Evolutionary conservation across 768 basidiomycete species (phyloP), one percentile per base, ranked within the genome.

Genomic region (Infundibulicybe gibba): DNA sequence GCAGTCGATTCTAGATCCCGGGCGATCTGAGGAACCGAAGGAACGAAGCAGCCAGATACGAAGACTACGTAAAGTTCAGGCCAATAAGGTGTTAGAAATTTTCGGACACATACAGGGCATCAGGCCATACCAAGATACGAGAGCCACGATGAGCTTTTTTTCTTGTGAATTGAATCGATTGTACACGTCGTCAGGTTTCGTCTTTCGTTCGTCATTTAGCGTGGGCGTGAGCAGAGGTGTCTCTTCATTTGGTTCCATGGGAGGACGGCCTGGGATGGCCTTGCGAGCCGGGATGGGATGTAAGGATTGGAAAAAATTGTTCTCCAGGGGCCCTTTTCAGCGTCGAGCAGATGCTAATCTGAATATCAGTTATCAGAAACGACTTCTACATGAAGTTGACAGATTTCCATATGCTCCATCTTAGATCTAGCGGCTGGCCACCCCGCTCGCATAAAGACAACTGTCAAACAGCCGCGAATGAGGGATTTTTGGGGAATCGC

Each of bases 21-120:
- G 5, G 82, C 74, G 25, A 85, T 75, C 34, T 79, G 68, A 0
- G 83, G 80, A 35, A 85, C 77, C 1, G 76, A 75, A 0, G 81
- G 81, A 3, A 81, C 64, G 59, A 84, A 81, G 3, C 72, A 75
- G 0, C 70, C 76, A 1, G 72, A 63, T 1, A 79, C 73, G 49
- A 85, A 74, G 40, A 78, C 81, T 84, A 38, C n/a, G 17, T 14
- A 38, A 25, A 25, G 25, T 25, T 25, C 25, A 48, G 8, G 35
- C 25, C 25, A 32, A 33, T 30, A 40, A 37, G 19, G 14, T 25
- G 25, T 25, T 25, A n/a, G 25, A 4, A 4, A 33, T 17, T 20
- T 44, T 14, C 33, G 41, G 12, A 35, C 39, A 11, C 35, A 38
- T 50, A 83, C 81, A 65, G n/a, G 74, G 75, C 30, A 83, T 58